Evolutionary conservation across 129 eudicot genomes (phyloP).

Genomic region (Tagetes erecta): DNA sequence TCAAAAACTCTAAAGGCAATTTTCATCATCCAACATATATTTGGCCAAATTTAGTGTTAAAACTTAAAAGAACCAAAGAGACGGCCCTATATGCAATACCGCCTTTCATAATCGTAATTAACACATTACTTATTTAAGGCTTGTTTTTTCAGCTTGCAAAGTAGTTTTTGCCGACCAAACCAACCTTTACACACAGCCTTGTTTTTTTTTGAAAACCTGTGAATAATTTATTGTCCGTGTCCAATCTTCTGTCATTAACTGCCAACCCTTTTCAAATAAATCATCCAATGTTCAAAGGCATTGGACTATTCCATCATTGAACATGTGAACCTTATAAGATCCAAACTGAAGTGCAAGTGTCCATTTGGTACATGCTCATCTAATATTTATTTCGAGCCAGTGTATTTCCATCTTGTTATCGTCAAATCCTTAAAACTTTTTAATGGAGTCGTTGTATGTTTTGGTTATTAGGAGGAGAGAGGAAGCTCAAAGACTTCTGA

Average conservation of each 20-base stretch:
- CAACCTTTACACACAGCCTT: neutral
- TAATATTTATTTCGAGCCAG: too few relatives aligned
- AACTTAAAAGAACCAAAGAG: neutral
- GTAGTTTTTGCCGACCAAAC: neutral
- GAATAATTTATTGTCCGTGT: neutral
- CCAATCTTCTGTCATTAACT: neutral
- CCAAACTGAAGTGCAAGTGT: neutral
- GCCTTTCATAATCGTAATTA: neutral
- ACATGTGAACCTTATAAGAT: neutral
- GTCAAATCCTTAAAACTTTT: neutral
- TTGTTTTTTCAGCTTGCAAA: neutral
- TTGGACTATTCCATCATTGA: neutral
- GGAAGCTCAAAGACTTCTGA: slow-evolving; percentile 82
- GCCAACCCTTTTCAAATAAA: neutral
- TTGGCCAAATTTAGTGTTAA: neutral
- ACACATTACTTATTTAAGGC: neutral
- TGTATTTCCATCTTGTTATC: too few relatives aligned
- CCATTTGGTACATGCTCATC: neutral
- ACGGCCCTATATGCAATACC: neutral
- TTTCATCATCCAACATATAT: neutral
- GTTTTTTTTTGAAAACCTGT: too few relatives aligned
- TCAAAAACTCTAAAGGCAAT: neutral
- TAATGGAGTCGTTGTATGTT: slow-evolving; percentile 4
- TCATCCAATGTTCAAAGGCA: neutral
- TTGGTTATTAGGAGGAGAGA: slow-evolving; percentile 77